Base-by-base conservation (phyloP, 2,329 filamentous ascomycete genomes). In the Tolypocladium paradoxum region DNA sequence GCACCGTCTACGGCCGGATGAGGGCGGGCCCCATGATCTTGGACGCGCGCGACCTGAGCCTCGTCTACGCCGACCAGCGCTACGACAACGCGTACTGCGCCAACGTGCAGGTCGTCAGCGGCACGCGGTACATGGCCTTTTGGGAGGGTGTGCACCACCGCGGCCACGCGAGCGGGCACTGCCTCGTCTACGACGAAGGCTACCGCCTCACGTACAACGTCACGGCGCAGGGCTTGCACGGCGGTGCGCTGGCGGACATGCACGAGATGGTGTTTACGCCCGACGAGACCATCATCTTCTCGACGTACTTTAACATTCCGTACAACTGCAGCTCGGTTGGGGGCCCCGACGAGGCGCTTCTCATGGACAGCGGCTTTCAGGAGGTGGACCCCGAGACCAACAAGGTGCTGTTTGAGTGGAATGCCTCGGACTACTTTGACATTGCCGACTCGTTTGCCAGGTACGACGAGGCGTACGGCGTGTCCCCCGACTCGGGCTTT, bases 321-420 rank as follows among this genome's bases (percentile, higher is more conserved):
- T 63, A 59, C n/a, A 61, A 71, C 54, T 59, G 65, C 34, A 64
- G 61, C 0, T 46, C 60, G 2, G 57, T 66, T 2, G 68, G 68
- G 3, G 70, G 69, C 2, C 60, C 65, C 2, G 50, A 53, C 16
- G 60, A 67, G 6, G 64, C 62, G 6, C 53, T 60, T 48, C 55
- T 72, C 12, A 60, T 66, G 52, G 68, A 71, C 50, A 68, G 65
- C 51, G 67, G 68, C 11, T 72, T 72, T 53, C 70, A 72, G 50
- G 70, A 72, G 56, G 58, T 72, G 6, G 65, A 73, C 37, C 53
- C 67, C 7, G 65, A 58, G 6, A 72, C 69, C 1, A 67, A 68
- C 56, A 57, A 67, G 36, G 58, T 70, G 18, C 51, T 70, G 14
- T 73, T 73, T 49, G 62, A 65, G 11, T 73, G 70, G 70, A 58